Conservation (phyloP, 108 stramenopile species). For the Skeletonema costatum region DNA sequence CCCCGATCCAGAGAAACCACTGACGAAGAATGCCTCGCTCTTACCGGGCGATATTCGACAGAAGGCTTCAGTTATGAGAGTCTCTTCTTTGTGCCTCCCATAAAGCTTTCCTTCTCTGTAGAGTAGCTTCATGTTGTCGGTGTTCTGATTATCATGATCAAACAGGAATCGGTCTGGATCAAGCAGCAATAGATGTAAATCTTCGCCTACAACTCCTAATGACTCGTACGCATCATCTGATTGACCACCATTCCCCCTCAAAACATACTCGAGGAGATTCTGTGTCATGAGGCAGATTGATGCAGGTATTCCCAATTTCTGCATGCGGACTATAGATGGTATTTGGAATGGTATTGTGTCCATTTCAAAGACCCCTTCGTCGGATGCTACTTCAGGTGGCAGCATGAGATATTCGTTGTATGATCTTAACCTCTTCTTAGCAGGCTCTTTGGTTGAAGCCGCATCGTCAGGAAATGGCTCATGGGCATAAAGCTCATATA, state of each 20-base stretch:
- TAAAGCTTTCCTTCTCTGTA: constrained; percentile 12
- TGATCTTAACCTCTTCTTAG: neutral
- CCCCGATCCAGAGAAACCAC: constrained; percentile 29
- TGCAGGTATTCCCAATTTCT: too few relatives aligned
- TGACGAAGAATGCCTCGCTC: constrained; percentile 25
- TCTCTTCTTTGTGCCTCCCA: constrained; percentile 15
- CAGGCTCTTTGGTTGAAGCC: neutral
- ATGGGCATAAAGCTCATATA: too few relatives aligned
- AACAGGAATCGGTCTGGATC: neutral
- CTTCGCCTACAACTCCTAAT: neutral
- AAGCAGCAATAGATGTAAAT: neutral
- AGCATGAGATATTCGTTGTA: neutral
- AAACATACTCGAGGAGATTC: too few relatives aligned
- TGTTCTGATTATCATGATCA: neutral
- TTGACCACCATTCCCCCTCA: too few relatives aligned
- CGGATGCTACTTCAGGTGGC: neutral
- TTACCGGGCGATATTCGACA: constrained; percentile 16
- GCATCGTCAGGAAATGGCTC: neutral
- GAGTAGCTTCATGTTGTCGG: neutral
- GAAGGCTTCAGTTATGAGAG: constrained; percentile 22
- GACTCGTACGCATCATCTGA: neutral
- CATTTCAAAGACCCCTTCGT: neutral
- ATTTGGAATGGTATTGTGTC: neutral
- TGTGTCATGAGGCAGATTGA: too few relatives aligned
- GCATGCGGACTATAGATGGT: too few relatives aligned